These are phyloP conservation scores for Mucor racemosus DNA, from an alignment of 371 early-diverging fungal genomes.

Conservation along the genomic window DNA sequence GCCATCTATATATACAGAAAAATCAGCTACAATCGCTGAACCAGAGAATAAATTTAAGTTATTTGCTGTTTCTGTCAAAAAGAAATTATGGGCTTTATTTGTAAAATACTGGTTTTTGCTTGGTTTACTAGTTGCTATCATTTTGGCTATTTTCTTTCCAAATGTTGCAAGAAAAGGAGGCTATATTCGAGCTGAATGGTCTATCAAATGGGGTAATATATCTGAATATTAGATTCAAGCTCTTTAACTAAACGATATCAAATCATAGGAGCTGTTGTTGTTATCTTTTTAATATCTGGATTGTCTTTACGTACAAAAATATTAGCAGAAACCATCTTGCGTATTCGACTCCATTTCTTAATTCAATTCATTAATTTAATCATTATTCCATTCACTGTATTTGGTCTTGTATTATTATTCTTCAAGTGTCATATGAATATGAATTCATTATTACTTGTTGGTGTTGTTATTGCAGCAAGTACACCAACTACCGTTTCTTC, in stretches of 20 bases:
- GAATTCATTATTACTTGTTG: constrained; percentile 65
- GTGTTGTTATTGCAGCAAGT: constrained; percentile 70
- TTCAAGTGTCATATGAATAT: constrained; percentile 50
- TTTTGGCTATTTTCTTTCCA: constrained; percentile 62
- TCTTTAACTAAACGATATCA: constrained; percentile 22
- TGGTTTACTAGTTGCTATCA: constrained; percentile 60
- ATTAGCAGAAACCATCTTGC: constrained; percentile 62
- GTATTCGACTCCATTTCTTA: constrained; percentile 66
- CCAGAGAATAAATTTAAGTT: constrained; percentile 32
- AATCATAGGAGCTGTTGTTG: constrained; percentile 56
- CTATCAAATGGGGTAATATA: constrained; percentile 65
- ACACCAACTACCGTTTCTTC: constrained; percentile 83
- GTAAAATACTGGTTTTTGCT: constrained; percentile 48
- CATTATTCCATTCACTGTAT: constrained; percentile 69
- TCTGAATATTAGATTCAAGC: background rate
- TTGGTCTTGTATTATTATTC: constrained; percentile 62
- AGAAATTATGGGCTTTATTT: constrained; percentile 14
- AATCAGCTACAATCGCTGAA: constrained; percentile 24
- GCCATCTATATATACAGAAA: constrained; percentile 25
- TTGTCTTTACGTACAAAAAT: constrained; percentile 70
- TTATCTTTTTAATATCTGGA: constrained; percentile 78
- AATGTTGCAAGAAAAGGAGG: constrained; percentile 63
- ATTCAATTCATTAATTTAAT: constrained; percentile 69
- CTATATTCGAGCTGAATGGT: constrained; percentile 60
- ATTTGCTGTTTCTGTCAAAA: constrained; percentile 29